phyloP scores from a whole-genome alignment of 1,139 yeast species.

The Kurtzmaniella natalensis region DNA sequence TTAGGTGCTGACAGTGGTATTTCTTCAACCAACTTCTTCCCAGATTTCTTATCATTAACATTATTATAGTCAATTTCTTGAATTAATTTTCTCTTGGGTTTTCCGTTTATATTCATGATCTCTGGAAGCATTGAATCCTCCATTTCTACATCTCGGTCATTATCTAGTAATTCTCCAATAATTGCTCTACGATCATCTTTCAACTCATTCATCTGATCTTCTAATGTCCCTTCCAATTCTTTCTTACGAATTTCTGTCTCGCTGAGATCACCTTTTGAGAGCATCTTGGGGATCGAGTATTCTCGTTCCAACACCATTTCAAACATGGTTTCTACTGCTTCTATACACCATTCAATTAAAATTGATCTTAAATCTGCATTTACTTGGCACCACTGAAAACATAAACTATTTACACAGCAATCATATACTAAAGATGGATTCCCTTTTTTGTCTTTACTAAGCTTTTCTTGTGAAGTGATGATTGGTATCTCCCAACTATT shows the following conservation, averaged over 20 bases:
- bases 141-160: constrained; percentile 13
- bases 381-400: constrained; percentile 59
- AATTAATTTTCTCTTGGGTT: constrained; percentile 29
- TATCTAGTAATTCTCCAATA: constrained; percentile 31
- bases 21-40: too few relatives aligned
- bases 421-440: constrained; percentile 62
- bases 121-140: constrained; percentile 16
- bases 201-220: constrained; percentile 28
- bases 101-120: constrained; percentile 16
- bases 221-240: constrained; percentile 29
- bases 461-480: constrained; percentile 52
- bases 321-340: constrained; percentile 55
- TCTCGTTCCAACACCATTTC: constrained; percentile 38
- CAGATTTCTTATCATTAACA: too few relatives aligned
- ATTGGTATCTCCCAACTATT: constrained; percentile 86
- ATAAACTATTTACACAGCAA: constrained; percentile 62
- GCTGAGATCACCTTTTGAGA: constrained; percentile 50
- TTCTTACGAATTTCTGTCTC: constrained; percentile 29
- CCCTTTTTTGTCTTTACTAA: constrained; percentile 70
- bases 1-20: neutral
- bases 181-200: constrained; percentile 39
- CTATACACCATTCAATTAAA: constrained; percentile 60
- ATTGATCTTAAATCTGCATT: constrained; percentile 48
- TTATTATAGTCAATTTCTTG: too few relatives aligned
- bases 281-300: constrained; percentile 56